These are phyloP conservation scores for Camelina hispida DNA, from an alignment of 345 rosid species.

Conservation along the genomic window DNA sequence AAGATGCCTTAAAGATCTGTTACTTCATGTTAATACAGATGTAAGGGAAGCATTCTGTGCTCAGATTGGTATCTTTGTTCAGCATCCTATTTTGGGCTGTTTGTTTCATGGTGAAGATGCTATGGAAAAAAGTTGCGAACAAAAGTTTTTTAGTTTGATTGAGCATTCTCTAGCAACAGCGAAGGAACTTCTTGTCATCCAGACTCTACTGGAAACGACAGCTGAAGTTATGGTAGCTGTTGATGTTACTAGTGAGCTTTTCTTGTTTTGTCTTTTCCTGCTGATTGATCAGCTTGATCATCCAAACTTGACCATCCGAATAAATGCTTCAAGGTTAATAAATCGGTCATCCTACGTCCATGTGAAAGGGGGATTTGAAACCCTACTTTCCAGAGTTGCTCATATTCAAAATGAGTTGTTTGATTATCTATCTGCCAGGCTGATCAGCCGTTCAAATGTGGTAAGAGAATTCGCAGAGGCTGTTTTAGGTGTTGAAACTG, in stretches of 20 bases:
- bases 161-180: conserved; percentile 61
- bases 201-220: conserved; percentile 76
- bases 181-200: conserved; percentile 66
- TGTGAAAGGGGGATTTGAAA: conserved; percentile 76
- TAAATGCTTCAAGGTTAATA: conserved; percentile 73
- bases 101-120: conserved; percentile 59
- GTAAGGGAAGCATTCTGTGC: conserved; percentile 87
- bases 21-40: conserved; percentile 65
- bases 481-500: conserved; percentile 71
- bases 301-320: conserved; percentile 66
- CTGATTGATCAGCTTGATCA: conserved; percentile 91
- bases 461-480: conserved; percentile 95
- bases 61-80: conserved; percentile 71
- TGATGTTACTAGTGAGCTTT: conserved; percentile 67
- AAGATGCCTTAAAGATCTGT: conserved; percentile 64
- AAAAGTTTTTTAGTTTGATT: conserved; percentile 61
- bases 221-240: conserved; percentile 80
- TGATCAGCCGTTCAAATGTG: conserved; percentile 64
- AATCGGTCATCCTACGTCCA: conserved; percentile 72
- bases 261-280: conserved; percentile 68
- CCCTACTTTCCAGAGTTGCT: conserved; percentile 62
- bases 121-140: conserved; percentile 49
- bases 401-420: conserved; percentile 66
- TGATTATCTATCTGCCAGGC: conserved; percentile 66
- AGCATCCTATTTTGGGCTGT: conserved; percentile 52